phyloP scores from a whole-genome alignment of 768 basidiomycete species.

The Macrolepiota albuminosa region DNA sequence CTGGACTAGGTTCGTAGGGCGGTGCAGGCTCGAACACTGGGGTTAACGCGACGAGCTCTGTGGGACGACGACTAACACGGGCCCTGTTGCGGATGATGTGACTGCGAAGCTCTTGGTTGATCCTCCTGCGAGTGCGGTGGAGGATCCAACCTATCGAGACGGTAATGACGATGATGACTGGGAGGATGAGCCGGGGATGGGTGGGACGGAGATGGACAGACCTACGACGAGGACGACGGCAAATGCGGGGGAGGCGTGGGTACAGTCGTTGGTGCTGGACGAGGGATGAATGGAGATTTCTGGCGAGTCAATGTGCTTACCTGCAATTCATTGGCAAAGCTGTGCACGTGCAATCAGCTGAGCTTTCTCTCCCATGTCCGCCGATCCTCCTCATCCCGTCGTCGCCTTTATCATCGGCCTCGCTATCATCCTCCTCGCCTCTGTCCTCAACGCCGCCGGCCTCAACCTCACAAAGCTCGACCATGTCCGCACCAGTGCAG shows the following conservation, averaged over 20 bases:
- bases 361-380: slow-evolving; percentile 6
- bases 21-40: slow-evolving; percentile 13
- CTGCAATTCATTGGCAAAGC: neutral
- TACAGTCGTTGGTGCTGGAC: neutral
- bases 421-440: slow-evolving; percentile 77
- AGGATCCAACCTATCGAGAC: neutral
- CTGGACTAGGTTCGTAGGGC: slow-evolving; percentile 7
- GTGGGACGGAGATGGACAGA: neutral
- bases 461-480: slow-evolving; percentile 93
- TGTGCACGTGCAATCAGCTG: neutral
- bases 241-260: neutral
- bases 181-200: too few species aligned
- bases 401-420: slow-evolving; percentile 82
- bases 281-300: neutral
- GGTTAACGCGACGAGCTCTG: neutral
- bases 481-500: slow-evolving; percentile 71
- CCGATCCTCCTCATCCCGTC: slow-evolving; percentile 11
- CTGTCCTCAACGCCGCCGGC: slow-evolving; percentile 88
- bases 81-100: neutral
- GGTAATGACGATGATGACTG: neutral
- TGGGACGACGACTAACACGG: neutral
- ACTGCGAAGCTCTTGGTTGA: neutral
- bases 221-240: neutral
- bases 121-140: neutral
- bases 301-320: neutral